Percentiles rank a stretch among this genome's conserved stretches.
phyloP scores from a whole-genome alignment of 768 basidiomycete species.

The Calvatia gigantea region DNA sequence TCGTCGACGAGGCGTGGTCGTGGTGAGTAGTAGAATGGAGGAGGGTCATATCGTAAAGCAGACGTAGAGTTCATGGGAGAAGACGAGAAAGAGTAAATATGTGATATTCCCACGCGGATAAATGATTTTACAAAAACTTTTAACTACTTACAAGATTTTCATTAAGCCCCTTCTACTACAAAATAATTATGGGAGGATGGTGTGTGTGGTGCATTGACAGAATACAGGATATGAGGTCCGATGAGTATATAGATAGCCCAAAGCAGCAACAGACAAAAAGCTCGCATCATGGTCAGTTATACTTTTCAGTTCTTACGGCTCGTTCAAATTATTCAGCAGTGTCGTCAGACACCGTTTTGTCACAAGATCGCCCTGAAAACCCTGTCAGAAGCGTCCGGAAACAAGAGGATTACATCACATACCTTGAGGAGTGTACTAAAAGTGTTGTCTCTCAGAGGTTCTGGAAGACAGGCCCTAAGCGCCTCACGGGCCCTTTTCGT shows the following conservation, averaged over 20 bases:
- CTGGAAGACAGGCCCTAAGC: slow-evolving; percentile 90
- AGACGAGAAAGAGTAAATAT: slow-evolving; percentile 12
- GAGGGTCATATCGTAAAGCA: background rate
- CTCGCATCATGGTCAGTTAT: slow-evolving; percentile 2
- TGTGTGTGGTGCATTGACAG: slow-evolving; percentile 6
- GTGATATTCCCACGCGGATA: slow-evolving; percentile 10
- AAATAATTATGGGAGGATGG: slow-evolving; percentile 2
- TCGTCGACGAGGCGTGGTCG: slow-evolving; percentile 45
- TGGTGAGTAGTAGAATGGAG: slow-evolving; percentile 55
- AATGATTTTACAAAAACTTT: slow-evolving; percentile 13
- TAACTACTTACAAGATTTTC: slow-evolving; percentile 1
- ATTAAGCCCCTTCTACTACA: slow-evolving; percentile 6
- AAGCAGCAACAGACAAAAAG: slow-evolving; percentile 6
- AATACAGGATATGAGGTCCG: slow-evolving; percentile 13
- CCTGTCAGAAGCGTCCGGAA: slow-evolving; percentile 16
- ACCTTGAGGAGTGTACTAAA: slow-evolving; percentile 91
- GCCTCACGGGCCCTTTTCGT: slow-evolving; percentile 90
- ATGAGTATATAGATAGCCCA: slow-evolving; percentile 13
- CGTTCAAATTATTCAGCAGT: slow-evolving; percentile 82
- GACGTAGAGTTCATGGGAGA: slow-evolving; percentile 7
- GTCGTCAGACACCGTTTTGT: slow-evolving; percentile 93
- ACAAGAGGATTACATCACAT: slow-evolving; percentile 14
- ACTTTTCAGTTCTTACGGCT: slow-evolving; percentile 39
- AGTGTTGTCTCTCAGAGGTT: slow-evolving; percentile 91
- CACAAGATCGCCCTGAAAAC: slow-evolving; percentile 86